A percentile compares a stretch with the other conserved stretches of the same genome.
phyloP scores from a whole-genome alignment of 2,329 filamentous ascomycete genomes.

The Pestalotiopsis sp. region DNA sequence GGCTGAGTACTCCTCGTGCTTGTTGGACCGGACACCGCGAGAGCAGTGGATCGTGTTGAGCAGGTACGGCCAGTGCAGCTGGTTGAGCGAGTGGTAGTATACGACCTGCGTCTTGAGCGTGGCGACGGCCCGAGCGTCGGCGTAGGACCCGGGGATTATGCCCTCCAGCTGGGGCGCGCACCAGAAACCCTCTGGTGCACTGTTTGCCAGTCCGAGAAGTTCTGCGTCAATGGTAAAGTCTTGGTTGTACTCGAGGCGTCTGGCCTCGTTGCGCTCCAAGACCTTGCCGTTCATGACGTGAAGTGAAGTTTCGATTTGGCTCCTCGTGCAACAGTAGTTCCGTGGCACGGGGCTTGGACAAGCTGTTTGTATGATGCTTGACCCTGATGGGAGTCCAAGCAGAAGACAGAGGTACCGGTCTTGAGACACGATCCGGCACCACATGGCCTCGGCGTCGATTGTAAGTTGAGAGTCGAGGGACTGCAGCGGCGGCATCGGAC shows the following conservation, averaged over 20 bases:
- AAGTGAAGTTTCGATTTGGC: not conserved
- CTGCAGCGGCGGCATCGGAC: constrained; percentile 12
- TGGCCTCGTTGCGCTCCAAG: constrained; percentile 1
- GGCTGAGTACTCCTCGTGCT: constrained; percentile 34
- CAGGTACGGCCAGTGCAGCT: constrained; percentile 45
- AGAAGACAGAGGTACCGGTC: constrained; percentile 48
- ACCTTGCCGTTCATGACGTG: not conserved
- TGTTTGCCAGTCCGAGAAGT: not conserved
- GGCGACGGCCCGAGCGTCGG: constrained; percentile 26
- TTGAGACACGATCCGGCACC: constrained; percentile 42
- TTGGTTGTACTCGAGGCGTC: not conserved
- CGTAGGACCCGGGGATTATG: constrained; percentile 7
- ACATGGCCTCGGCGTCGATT: constrained; percentile 36
- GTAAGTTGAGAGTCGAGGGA: constrained; percentile 27
- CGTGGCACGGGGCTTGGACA: constrained; percentile 21
- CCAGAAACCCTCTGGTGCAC: not conserved
- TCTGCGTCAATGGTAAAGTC: not conserved
- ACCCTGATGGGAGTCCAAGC: constrained; percentile 42
- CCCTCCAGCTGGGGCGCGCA: not conserved
- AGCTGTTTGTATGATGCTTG: constrained; percentile 21
- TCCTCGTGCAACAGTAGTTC: not conserved
- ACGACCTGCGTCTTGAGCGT: constrained; percentile 39
- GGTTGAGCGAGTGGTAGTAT: constrained; percentile 40
- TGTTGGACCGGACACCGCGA: constrained; percentile 14
- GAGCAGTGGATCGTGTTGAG: constrained; percentile 26